Evolutionary conservation across 2,329 filamentous ascomycete genomes (phyloP).

Genomic region (Chrysosporium keratinophilum): DNA sequence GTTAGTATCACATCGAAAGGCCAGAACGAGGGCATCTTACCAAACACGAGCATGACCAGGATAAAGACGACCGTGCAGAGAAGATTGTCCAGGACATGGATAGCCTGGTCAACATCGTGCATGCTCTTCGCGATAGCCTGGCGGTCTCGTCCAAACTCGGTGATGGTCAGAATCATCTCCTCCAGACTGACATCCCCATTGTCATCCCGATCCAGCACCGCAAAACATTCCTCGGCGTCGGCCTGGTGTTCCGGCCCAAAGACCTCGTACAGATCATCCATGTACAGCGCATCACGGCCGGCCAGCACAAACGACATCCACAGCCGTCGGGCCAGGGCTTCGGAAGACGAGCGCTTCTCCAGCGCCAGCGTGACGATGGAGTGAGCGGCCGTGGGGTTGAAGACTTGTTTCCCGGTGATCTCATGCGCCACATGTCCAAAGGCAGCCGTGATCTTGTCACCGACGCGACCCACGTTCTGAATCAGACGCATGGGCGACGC

Average conservation of each 20-base stretch:
- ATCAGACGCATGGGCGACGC: slow-evolving; percentile 71
- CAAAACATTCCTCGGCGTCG: slow-evolving; percentile 80
- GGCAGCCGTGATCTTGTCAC: slow-evolving; percentile 84
- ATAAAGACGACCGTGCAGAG: slow-evolving; percentile 71
- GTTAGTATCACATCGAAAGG: neutral
- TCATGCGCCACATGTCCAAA: slow-evolving; percentile 91
- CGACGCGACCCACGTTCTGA: slow-evolving; percentile 63
- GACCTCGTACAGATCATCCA: slow-evolving; percentile 78
- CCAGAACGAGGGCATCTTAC: slow-evolving; percentile 35
- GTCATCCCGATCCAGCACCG: slow-evolving; percentile 67
- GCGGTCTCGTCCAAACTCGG: slow-evolving; percentile 72
- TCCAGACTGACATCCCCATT: slow-evolving; percentile 94
- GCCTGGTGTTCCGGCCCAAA: slow-evolving; percentile 62
- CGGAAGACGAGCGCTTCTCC: slow-evolving; percentile 70
- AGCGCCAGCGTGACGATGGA: slow-evolving; percentile 81
- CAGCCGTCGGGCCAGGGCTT: slow-evolving; percentile 84
- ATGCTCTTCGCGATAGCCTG: slow-evolving; percentile 86
- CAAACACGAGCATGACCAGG: slow-evolving; percentile 71
- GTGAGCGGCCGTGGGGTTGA: slow-evolving; percentile 83
- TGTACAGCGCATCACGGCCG: slow-evolving; percentile 65
- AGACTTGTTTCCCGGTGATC: slow-evolving; percentile 89
- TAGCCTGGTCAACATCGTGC: slow-evolving; percentile 94
- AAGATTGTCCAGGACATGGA: slow-evolving; percentile 79
- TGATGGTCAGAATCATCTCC: slow-evolving; percentile 83
- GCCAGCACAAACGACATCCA: slow-evolving; percentile 99